Percentiles rank a stretch among this genome's conserved stretches.
Evolutionary conservation across 306 rosid species (phyloP).

Genomic region (Lupinus albus): DNA sequence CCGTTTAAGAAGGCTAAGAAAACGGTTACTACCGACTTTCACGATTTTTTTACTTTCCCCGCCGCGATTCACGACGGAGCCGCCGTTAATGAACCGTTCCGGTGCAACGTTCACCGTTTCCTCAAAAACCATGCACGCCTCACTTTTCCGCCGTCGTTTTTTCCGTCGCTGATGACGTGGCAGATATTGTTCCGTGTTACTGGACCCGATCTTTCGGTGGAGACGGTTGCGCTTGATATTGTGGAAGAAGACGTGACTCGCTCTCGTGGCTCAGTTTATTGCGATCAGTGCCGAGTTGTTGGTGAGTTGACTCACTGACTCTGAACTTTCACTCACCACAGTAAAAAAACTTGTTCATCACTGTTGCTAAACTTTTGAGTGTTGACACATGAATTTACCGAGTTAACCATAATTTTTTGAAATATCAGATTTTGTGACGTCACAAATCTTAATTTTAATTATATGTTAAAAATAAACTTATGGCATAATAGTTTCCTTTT

Average conservation of each 20-base stretch:
- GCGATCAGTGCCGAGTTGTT: not conserved
- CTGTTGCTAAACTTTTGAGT: no score
- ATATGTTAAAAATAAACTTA: no score
- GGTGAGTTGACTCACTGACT: constrained; percentile 15
- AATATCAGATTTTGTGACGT: no score
- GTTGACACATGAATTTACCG: no score
- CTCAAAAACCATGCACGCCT: constrained; percentile 65
- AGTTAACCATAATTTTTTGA: no score
- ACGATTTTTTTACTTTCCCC: constrained; percentile 61
- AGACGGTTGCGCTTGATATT: constrained; percentile 63
- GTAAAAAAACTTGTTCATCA: not conserved
- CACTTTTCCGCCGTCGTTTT: constrained; percentile 66
- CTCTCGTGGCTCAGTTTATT: constrained; percentile 68
- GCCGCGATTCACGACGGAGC: not conserved
- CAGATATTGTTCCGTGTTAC: constrained; percentile 74
- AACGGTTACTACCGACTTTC: constrained; percentile 71
- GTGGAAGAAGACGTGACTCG: constrained; percentile 92
- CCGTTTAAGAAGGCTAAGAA: constrained; percentile 80
- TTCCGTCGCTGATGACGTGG: constrained; percentile 82
- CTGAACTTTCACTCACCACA: not conserved
- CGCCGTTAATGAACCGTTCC: constrained; percentile 48
- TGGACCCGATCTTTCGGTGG: constrained; percentile 50
- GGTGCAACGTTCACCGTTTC: constrained; percentile 56
- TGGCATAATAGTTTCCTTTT: no score
- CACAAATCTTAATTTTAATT: no score